Base-by-base conservation (phyloP, 345 rosid genomes). In the Erucastrum elatum region DNA sequence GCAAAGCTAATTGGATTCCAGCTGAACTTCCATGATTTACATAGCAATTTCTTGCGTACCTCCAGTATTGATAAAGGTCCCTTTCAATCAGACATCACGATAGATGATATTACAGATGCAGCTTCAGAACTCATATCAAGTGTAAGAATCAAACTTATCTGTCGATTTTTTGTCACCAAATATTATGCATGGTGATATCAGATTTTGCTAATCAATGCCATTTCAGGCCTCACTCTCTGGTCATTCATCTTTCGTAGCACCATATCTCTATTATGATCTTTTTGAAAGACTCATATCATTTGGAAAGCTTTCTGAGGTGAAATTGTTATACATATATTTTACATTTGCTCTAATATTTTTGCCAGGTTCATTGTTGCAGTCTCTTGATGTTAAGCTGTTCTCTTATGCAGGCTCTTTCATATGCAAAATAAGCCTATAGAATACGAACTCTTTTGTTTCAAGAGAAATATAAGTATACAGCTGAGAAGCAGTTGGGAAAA, bases 241-340 rank as follows among this genome's bases (percentile, higher is more conserved):
- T 44, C 70, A 49, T 75, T 87, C 93, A 74, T 70, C 84, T 81
- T 90, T 89, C 75, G 75, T 83, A 72, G 97, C 90, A 71, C 97
- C 94, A 72, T 82, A 82, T 85, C 96, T 95, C 67, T 88, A 82
- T 79, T 88, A 91, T 80, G 97, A 93, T 88, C 87, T 95, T 72
- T 82, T 87, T 79, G 93, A 90, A 85, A 88, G 85, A 75, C 87
- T 87, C 58, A 71, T 88, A 75, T 83, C 85, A 58, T 80, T 58
- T 70, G 99, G 98, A 59, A 86, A 71, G 33, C 71, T 87, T 66
- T 74, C 89, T 49, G 97, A 93, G 99, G 99, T 95, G 85, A 86
- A 15, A 2, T 63, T 41, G 70, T 63, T 39, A 17, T 80, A 64
- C 66, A 39, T 41, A 39, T 41, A 37, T 74, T 17, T 71, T 71